Evolutionary conservation across 106 monocot genomes (phyloP).

Genomic region (Cymbidium sinense): DNA sequence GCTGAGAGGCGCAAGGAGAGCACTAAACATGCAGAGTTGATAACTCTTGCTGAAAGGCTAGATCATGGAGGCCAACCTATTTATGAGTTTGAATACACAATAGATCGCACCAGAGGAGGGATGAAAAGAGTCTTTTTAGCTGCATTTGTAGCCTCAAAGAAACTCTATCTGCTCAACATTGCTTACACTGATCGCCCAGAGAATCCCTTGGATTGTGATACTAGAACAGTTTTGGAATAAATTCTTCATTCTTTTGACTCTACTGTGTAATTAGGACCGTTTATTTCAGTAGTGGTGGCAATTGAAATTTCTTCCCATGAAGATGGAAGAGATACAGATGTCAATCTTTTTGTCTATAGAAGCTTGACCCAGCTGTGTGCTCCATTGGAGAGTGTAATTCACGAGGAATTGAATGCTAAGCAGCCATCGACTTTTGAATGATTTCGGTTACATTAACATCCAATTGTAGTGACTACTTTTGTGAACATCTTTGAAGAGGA

Average conservation of each 20-base stretch:
- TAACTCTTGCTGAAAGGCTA: conserved; percentile 42
- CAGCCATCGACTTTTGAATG: too few species aligned
- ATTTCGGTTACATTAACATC: too few species aligned
- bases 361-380: too few species aligned
- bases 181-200: conserved; percentile 56
- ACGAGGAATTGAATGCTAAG: too few species aligned
- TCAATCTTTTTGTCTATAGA: too few species aligned
- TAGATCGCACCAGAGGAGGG: conserved; percentile 91
- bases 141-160: conserved; percentile 71
- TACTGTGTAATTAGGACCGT: background rate
- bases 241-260: conserved; percentile 87
- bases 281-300: background rate
- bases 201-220: conserved; percentile 47
- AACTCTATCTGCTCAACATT: conserved; percentile 88
- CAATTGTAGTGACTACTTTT: too few species aligned
- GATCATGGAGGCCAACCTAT: conserved; percentile 44
- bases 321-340: too few species aligned
- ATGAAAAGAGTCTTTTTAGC: conserved; percentile 92
- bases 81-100: conserved; percentile 82
- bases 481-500: too few species aligned
- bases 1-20: conserved; percentile 91
- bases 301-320: too few species aligned
- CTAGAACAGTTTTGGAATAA: conserved; percentile 58
- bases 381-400: too few species aligned
- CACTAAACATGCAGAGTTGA: conserved; percentile 60